phyloP scores from a whole-genome alignment of 306 rosid genomes.

The Cercis canadensis region DNA sequence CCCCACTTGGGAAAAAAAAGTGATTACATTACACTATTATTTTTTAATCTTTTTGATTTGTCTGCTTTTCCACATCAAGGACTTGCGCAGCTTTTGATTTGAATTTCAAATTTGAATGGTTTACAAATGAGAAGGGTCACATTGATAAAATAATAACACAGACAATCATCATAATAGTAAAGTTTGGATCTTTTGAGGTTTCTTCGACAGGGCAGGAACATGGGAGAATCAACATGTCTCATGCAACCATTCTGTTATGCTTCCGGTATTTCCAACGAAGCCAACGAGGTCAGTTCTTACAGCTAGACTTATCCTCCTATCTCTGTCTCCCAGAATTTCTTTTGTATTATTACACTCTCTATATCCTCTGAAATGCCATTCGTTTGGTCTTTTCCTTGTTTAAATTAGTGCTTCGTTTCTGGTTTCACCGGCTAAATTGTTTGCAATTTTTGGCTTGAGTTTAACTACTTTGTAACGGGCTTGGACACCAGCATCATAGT shows the following conservation, averaged over 20 bases:
- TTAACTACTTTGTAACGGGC: not conserved
- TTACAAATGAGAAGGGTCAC: slow-evolving; percentile 39
- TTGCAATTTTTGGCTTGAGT: not conserved
- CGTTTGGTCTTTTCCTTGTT: not conserved
- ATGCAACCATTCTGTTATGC: slow-evolving; percentile 91
- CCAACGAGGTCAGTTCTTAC: slow-evolving; percentile 69
- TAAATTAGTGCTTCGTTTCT: slow-evolving; percentile 6
- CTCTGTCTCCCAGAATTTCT: slow-evolving; percentile 4
- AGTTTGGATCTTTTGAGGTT: slow-evolving; percentile 56
- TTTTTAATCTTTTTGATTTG: slow-evolving; percentile 18
- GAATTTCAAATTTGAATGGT: slow-evolving; percentile 77
- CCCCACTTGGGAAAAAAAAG: slow-evolving; percentile 50
- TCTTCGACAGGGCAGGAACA: slow-evolving; percentile 39
- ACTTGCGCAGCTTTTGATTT: slow-evolving; percentile 39
- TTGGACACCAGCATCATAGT: not conserved
- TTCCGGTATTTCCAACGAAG: slow-evolving; percentile 75
- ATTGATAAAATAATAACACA: slow-evolving; percentile 15
- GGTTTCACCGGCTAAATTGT: not conserved
- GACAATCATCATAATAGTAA: slow-evolving; percentile 36
- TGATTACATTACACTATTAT: slow-evolving; percentile 16
- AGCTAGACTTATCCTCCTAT: slow-evolving; percentile 8
- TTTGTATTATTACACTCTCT: slow-evolving; percentile 22
- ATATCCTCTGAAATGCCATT: not conserved
- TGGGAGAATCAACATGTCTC: slow-evolving; percentile 94
- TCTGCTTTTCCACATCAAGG: slow-evolving; percentile 48